phyloP scores from a whole-genome alignment of 2,329 filamentous ascomycete species.

The Ophidiomyces ophidiicola region DNA sequence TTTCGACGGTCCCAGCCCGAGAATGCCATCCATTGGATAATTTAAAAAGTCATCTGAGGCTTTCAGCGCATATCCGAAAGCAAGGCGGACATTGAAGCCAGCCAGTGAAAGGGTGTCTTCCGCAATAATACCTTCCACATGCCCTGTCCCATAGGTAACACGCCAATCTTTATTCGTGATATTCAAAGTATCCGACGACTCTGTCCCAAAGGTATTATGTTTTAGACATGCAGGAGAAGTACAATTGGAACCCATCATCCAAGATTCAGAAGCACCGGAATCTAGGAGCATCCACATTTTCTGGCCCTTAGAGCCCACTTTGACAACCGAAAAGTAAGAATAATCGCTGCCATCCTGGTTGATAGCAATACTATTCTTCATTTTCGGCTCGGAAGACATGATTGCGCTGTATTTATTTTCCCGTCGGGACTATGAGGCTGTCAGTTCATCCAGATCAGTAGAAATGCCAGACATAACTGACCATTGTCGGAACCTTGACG shows the following conservation, averaged over 20 bases:
- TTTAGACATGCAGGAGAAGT: constrained; percentile 50
- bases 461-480: constrained; percentile 6
- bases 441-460: not conserved
- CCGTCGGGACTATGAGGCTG: constrained; percentile 32
- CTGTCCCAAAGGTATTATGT: constrained; percentile 57
- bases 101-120: constrained; percentile 56
- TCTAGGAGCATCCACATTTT: constrained; percentile 44
- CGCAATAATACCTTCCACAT: constrained; percentile 54
- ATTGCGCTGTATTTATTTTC: constrained; percentile 40
- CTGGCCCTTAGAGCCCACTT: constrained; percentile 39
- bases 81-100: constrained; percentile 44
- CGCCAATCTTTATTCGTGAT: constrained; percentile 44
- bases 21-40: constrained; percentile 79
- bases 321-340: constrained; percentile 42
- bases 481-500: constrained; percentile 24
- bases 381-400: constrained; percentile 28
- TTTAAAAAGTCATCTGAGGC: constrained; percentile 62
- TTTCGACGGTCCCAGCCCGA: constrained; percentile 58
- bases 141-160: constrained; percentile 66
- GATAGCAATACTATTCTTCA: constrained; percentile 39
- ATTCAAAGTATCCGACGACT: constrained; percentile 53
- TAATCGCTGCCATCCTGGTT: constrained; percentile 44
- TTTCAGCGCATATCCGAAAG: constrained; percentile 59
- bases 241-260: constrained; percentile 69
- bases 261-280: constrained; percentile 54